phyloP scores from a whole-genome alignment of 306 rosid genomes.

The Albizia julibrissin region DNA sequence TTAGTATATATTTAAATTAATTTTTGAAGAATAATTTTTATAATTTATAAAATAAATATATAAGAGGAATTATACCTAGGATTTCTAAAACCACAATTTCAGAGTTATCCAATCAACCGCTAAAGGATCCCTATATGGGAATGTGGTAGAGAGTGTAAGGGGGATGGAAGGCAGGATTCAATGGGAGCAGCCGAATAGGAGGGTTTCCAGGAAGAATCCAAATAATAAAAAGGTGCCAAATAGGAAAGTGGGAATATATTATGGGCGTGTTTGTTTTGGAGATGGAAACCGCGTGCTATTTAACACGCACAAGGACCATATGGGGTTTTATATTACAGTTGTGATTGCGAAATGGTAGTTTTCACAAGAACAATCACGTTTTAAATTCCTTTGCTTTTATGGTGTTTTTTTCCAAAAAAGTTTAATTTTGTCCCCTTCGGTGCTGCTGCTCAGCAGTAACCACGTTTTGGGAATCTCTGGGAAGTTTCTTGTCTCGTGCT shows the following conservation, averaged over 20 bases:
- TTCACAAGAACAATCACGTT: conserved; percentile 33
- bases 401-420: neutral
- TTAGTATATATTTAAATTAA: no score
- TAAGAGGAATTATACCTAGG: no score
- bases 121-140: no score
- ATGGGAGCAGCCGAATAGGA: neutral
- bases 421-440: neutral
- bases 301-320: neutral
- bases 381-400: neutral
- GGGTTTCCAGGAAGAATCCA: neutral
- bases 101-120: no score
- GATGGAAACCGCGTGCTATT: neutral
- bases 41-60: no score
- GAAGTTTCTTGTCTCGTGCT: neutral
- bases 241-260: neutral
- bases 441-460: neutral
- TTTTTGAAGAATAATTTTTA: no score
- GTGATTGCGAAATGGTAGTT: neutral
- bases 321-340: neutral
- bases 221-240: neutral
- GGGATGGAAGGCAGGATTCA: neutral
- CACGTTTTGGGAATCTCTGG: neutral
- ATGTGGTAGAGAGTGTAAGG: no score
- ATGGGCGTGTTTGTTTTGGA: neutral
- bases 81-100: no score